A percentile compares a stretch with the other conserved stretches of the same genome.
Evolutionary conservation across 2,329 filamentous ascomycete species (phyloP).

Genomic region (Aspergillus sp.): DNA sequence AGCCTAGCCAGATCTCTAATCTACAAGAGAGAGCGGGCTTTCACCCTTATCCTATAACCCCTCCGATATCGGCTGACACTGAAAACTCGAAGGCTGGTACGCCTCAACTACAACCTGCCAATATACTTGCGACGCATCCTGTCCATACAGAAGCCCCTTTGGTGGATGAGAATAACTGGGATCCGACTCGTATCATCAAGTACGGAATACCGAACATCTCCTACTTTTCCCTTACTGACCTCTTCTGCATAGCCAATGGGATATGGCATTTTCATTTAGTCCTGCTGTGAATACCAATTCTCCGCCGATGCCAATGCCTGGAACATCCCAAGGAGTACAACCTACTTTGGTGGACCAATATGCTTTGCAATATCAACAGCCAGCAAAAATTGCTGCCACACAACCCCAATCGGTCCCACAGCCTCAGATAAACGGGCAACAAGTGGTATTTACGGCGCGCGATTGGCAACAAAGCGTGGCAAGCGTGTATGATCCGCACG

Average conservation of each 20-base stretch:
- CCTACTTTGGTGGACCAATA: conserved; percentile 32
- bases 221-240: neutral
- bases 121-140: conserved; percentile 38
- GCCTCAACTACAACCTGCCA: conserved; percentile 65
- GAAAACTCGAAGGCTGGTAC: conserved; percentile 76
- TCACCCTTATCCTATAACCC: conserved; percentile 70
- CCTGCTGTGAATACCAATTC: conserved; percentile 43
- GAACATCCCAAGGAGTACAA: conserved; percentile 27
- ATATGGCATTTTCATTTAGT: conserved; percentile 83
- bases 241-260: conserved; percentile 72
- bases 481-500: conserved; percentile 48
- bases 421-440: conserved; percentile 31
- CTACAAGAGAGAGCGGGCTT: conserved; percentile 49
- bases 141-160: conserved; percentile 54
- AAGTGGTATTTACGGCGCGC: conserved; percentile 44
- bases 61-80: conserved; percentile 72
- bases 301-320: conserved; percentile 40
- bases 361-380: conserved; percentile 34
- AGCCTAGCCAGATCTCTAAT: conserved; percentile 50
- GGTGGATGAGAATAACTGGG: conserved; percentile 72
- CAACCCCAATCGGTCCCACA: conserved; percentile 35
- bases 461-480: conserved; percentile 52
- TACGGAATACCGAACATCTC: conserved; percentile 49
- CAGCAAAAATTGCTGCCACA: conserved; percentile 30
- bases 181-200: conserved; percentile 87